A percentile compares a stretch with the other conserved stretches of the same genome.
These are phyloP conservation scores for Bacidia gigantensis DNA, from an alignment of 495 filamentous ascomycete genomes.

Conservation along the genomic window DNA sequence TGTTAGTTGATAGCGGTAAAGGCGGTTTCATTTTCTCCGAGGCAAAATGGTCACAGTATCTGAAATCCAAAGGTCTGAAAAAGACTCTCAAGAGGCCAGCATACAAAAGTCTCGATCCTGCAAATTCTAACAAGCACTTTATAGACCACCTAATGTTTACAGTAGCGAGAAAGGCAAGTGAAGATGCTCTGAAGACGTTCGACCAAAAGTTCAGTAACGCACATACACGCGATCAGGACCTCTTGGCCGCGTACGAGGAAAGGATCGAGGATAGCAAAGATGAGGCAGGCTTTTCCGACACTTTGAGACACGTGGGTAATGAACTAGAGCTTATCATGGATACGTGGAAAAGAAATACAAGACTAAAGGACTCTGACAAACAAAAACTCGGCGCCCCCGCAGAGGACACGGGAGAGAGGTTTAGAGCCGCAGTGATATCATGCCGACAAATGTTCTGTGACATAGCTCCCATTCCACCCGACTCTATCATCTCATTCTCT, in stretches of 20 bases:
- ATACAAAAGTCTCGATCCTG: slow-evolving; percentile 29
- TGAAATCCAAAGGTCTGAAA: slow-evolving; percentile 27
- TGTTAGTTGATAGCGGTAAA: slow-evolving; percentile 72
- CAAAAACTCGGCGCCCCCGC: background rate
- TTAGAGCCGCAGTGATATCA: background rate
- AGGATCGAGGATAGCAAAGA: slow-evolving; percentile 22
- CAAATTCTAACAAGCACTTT: slow-evolving; percentile 39
- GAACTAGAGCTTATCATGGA: slow-evolving; percentile 4
- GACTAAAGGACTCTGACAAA: background rate
- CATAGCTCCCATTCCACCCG: slow-evolving; percentile 13
- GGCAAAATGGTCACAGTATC: slow-evolving; percentile 38
- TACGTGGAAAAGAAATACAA: background rate
- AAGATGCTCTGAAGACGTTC: slow-evolving; percentile 35
- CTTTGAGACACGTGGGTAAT: slow-evolving; percentile 17
- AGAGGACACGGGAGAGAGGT: background rate
- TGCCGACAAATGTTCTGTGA: slow-evolving; percentile 10
- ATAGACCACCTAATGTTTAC: slow-evolving; percentile 62
- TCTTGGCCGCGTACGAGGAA: slow-evolving; percentile 30
- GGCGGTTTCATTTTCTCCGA: slow-evolving; percentile 56
- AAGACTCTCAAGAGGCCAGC: slow-evolving; percentile 22
- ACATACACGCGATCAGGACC: slow-evolving; percentile 32
- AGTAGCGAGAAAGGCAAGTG: slow-evolving; percentile 39
- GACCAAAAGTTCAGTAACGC: slow-evolving; percentile 24
- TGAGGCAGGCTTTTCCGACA: slow-evolving; percentile 18
- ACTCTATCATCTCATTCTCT: background rate